Evolutionary conservation across 495 filamentous ascomycete species (phyloP), one percentile per base, ranked within the genome.

Genomic region (Melanomma pulvis-pyrius): DNA sequence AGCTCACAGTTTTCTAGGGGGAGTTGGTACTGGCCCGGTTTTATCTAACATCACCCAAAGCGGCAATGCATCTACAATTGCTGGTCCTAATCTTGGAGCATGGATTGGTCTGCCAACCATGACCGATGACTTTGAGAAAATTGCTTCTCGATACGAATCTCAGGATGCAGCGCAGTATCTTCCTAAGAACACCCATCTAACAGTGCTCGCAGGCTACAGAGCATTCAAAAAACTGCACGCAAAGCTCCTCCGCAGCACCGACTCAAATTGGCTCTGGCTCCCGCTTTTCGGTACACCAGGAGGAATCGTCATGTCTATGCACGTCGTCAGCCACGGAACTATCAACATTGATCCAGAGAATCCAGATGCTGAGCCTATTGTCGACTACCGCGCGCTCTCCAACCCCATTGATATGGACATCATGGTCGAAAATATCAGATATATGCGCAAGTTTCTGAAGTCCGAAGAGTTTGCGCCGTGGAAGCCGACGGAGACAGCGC

Each of bases 361-460:
- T 19, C 17, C 53, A 55, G n/a, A 55, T 29, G 57, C 15, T 1
- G 11, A 48, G n/a, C 73, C 71, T 3, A 15, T 71, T 15, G 53
- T 74, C 47, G 58, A 73, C 19, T 72, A 60, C 52, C 44, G 59
- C 53, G 50, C 69, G 11, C 34, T 72, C 28, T 19, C 25, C 1
- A 70, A 74, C 59, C 69, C 69, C 1, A 44, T 65, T 28, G 71
- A 74, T 49, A 61, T 72, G 24, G 39, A 53, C n/a, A 52, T 72
- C 39, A 34, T 70, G n/a, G 13, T 62, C 12, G 61, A 36, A 6
- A 58, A 68, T 3, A 15, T 71, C 22, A 46, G 49, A 17, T 50
- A 4, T 6, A 54, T 22, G 9, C 56, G 64, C 5, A 19, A 41
- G n/a, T 47, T 9, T 36, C 13, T 19, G 47, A 12, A 24, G 5